phyloP scores from a whole-genome alignment of 148 eudicot species.

The Rhododendron ovatum region DNA sequence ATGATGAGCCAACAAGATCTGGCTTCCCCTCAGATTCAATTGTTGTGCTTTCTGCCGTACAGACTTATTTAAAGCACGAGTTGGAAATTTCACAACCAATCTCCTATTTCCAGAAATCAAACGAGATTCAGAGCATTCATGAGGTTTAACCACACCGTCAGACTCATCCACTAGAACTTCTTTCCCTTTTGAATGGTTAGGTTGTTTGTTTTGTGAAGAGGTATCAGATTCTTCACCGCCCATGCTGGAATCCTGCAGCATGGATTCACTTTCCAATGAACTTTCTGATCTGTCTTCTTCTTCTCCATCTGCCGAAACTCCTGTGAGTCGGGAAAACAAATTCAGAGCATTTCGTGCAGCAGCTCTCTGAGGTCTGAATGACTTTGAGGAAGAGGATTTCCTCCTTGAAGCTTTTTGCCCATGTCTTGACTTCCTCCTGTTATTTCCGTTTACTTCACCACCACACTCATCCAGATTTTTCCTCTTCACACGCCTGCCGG shows the following conservation, averaged over 20 bases:
- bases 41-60: slow-evolving; percentile 17
- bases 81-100: slow-evolving; percentile 64
- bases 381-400: slow-evolving; percentile 51
- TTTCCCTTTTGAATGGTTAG: slow-evolving; percentile 61
- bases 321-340: slow-evolving; percentile 76
- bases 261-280: slow-evolving; percentile 74
- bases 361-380: slow-evolving; percentile 81
- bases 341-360: slow-evolving; percentile 95
- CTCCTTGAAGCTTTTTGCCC: slow-evolving; percentile 46
- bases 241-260: slow-evolving; percentile 52
- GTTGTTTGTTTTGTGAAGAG: slow-evolving; percentile 30
- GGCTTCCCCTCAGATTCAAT: slow-evolving; percentile 22
- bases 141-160: slow-evolving; percentile 36
- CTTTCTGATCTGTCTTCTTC: slow-evolving; percentile 44
- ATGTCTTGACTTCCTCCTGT: slow-evolving; percentile 44
- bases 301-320: slow-evolving; percentile 47
- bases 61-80: slow-evolving; percentile 43
- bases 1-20: slow-evolving; percentile 49
- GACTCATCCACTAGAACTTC: slow-evolving; percentile 49
- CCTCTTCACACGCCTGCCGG: slow-evolving; percentile 97
- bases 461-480: slow-evolving; percentile 68
- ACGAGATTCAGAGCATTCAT: slow-evolving; percentile 37
- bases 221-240: slow-evolving; percentile 75
- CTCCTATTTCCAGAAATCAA: slow-evolving; percentile 43
- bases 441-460: slow-evolving; percentile 31